Base-by-base conservation (phyloP, 1,284 basidiomycete genomes). In the Ustilago esculenta region DNA sequence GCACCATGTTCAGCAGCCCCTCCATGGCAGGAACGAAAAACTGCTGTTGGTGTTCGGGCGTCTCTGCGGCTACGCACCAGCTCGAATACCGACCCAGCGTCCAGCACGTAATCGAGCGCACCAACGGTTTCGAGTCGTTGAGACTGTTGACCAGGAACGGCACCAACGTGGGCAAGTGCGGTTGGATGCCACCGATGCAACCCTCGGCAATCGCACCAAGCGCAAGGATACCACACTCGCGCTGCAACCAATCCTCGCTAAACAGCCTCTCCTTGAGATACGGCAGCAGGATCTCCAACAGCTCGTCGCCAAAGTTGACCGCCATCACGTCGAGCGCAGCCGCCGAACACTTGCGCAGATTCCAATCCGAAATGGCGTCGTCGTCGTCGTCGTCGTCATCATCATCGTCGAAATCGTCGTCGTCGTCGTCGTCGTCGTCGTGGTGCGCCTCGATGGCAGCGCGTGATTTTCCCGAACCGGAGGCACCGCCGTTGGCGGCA, bases 21-120 rank as follows among this genome's bases (percentile, higher is more conserved):
- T 98, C 95, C 89, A 98, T 92, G 23, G 92, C 94, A 0, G 96
- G 95, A 25, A 98, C 89, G 81, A 98, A 98, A 85, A 90, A 98
- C 52, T 87, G 87, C 60, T 87, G 89, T 84, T 90, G 91, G 84
- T 97, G 93, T 70, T 94, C 92, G 89, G 89, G 25, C 87, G 90
- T 66, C 87, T 83, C 86, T 23, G 90, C 88, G 9, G 90, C 91
- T 72, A 87, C 84, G 51, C 91, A 92, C 96, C 96, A 98, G 79
- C 90, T 92, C 32, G 95, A 93, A 83, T 99, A 99, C 44, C 96
- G 89, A n/a, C 95, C 94, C 14, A 99, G 86, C 0, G 95, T 98
- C 96, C 96, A 99, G 83, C 96, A 99, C 15, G 95, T 94, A 82
- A 99, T 99, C 12, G 94, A 97, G 49, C 96, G 90, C 7, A 99